Percentiles rank a stretch among this genome's conserved stretches.
These are phyloP conservation scores for Ceratobasidium sp. DNA, from an alignment of 1,284 basidiomycete genomes.

Conservation along the genomic window DNA sequence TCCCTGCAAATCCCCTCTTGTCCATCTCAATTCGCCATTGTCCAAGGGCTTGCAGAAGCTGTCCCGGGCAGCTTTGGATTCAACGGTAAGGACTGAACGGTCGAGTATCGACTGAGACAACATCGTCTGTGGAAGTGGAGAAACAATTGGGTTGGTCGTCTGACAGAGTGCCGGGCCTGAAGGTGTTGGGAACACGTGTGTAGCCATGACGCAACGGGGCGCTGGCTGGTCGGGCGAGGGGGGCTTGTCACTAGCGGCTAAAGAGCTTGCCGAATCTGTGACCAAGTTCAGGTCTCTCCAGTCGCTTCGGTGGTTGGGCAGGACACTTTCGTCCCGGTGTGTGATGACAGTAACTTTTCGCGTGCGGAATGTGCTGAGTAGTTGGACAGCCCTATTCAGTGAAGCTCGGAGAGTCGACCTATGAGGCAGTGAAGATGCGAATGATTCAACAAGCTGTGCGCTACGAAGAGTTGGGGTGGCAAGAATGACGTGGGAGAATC, in stretches of 20 bases:
- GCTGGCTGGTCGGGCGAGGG: constrained; percentile 53
- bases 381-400: constrained; percentile 57
- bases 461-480: constrained; percentile 78
- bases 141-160: constrained; percentile 78
- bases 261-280: constrained; percentile 49
- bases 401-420: constrained; percentile 52
- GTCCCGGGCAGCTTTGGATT: constrained; percentile 62
- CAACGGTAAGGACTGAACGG: constrained; percentile 68
- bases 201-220: constrained; percentile 72
- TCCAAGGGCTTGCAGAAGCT: constrained; percentile 28
- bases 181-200: constrained; percentile 61
- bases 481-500: constrained; percentile 74
- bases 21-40: constrained; percentile 50
- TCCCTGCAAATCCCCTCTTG: constrained; percentile 56
- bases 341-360: constrained; percentile 50
- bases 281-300: constrained; percentile 76
- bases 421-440: constrained; percentile 57
- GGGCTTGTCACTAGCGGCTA: constrained; percentile 41
- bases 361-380: constrained; percentile 66
- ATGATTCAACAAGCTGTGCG: constrained; percentile 62
- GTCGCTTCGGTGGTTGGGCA: constrained; percentile 66
- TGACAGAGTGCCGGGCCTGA: constrained; percentile 63
- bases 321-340: constrained; percentile 70
- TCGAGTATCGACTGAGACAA: constrained; percentile 71
- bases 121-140: constrained; percentile 63